These are phyloP conservation scores for Coemansia sp. DNA, from an alignment of 192 early-diverging fungal species.

Conservation along the genomic window DNA sequence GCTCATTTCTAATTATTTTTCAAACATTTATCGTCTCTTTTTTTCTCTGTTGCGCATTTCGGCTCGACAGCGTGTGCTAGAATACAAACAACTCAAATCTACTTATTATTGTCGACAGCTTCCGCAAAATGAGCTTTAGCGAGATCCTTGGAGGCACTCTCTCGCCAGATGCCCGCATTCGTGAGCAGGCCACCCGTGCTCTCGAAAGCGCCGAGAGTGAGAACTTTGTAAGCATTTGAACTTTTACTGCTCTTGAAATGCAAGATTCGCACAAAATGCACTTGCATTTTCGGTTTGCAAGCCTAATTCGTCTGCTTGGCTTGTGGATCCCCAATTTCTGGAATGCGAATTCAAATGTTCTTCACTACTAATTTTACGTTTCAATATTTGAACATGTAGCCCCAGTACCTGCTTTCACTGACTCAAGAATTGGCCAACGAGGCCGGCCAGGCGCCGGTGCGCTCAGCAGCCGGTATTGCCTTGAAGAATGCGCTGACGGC, in stretches of 20 bases:
- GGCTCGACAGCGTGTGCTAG: too few relatives aligned
- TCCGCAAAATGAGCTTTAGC: conserved; percentile 60
- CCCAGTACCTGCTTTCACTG: conserved; percentile 65
- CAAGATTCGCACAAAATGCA: background rate
- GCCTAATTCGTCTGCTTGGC: background rate
- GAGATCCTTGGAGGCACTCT: conserved; percentile 78
- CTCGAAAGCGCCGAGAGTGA: conserved; percentile 71
- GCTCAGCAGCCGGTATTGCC: conserved; percentile 81
- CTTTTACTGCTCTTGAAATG: conserved; percentile 5
- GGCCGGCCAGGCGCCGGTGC: conserved; percentile 58
- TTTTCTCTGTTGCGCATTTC: conserved; percentile 5
- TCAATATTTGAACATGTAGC: conserved; percentile 40
- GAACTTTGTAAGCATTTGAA: conserved; percentile 71
- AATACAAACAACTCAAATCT: background rate
- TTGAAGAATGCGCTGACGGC: conserved; percentile 91
- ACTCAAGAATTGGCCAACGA: conserved; percentile 84
- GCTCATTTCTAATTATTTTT: conserved; percentile 1
- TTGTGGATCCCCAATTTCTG: too few relatives aligned
- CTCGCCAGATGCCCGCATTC: conserved; percentile 73
- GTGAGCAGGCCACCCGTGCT: conserved; percentile 76
- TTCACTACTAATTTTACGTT: background rate
- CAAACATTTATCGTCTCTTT: background rate
- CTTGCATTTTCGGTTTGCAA: background rate
- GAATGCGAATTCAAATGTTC: too few relatives aligned
- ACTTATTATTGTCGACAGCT: conserved; percentile 2